Evolutionary conservation across 352 stramenopile genomes (phyloP).

Genomic region (Pythium periplocum): DNA sequence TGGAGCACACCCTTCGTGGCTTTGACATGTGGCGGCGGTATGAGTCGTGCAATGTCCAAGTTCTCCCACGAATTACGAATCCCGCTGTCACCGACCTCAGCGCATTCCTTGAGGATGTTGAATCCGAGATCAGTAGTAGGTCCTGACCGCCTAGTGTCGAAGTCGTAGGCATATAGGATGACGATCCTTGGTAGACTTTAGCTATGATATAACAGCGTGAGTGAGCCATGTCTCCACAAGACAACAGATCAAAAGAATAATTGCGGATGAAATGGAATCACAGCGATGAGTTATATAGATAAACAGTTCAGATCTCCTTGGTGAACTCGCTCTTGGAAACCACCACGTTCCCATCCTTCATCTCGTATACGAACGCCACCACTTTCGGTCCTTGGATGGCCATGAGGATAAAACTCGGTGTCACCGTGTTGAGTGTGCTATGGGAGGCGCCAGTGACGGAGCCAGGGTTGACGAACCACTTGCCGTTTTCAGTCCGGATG

Average conservation of each 20-base stretch:
- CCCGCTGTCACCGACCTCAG: slow-evolving; percentile 58
- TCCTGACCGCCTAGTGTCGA: too few species aligned
- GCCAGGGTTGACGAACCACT: slow-evolving; percentile 97
- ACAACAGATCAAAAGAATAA: too few species aligned
- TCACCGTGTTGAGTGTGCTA: slow-evolving; percentile 62
- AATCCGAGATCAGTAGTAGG: slow-evolving; percentile 35
- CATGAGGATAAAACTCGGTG: slow-evolving; percentile 97
- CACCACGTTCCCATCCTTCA: slow-evolving; percentile 75
- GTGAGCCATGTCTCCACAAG: too few species aligned
- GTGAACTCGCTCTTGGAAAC: slow-evolving; percentile 89
- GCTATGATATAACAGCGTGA: too few species aligned
- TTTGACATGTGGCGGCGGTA: slow-evolving; percentile 88
- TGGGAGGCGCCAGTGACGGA: slow-evolving; percentile 97
- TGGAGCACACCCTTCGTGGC: slow-evolving; percentile 78
- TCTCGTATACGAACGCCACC: slow-evolving; percentile 96
- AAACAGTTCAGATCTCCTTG: slow-evolving; percentile 45
- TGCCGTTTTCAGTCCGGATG: slow-evolving; percentile 91
- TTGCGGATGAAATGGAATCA: neutral
- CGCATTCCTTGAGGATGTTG: slow-evolving; percentile 72
- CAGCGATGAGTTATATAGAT: neutral
- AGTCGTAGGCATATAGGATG: too few species aligned
- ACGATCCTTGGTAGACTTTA: too few species aligned
- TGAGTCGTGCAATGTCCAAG: slow-evolving; percentile 56
- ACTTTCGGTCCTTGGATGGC: slow-evolving; percentile 96
- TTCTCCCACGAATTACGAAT: slow-evolving; percentile 74